A percentile compares a stretch with the other conserved stretches of the same genome.
These are phyloP conservation scores for Beta macrorhiza DNA, from an alignment of 179 eudicot species.

Conservation along the genomic window DNA sequence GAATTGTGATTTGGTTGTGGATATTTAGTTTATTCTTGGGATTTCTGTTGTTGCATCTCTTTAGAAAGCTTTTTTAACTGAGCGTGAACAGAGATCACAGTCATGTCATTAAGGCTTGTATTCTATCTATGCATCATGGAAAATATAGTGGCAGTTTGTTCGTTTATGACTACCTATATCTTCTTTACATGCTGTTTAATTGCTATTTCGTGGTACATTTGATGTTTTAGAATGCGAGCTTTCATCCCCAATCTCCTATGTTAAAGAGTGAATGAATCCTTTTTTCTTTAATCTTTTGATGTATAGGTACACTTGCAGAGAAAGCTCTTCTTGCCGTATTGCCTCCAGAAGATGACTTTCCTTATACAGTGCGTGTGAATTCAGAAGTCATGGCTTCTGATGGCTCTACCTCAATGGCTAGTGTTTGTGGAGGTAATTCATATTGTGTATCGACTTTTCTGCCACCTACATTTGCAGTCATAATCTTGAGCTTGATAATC, in stretches of 20 bases:
- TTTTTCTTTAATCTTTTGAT: conserved; percentile 13
- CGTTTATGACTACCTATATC: background rate
- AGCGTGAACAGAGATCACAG: background rate
- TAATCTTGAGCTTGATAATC: background rate
- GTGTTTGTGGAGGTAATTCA: conserved; percentile 91
- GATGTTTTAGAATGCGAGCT: background rate
- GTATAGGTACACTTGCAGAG: conserved; percentile 93
- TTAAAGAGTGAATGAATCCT: background rate
- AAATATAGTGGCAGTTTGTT: background rate
- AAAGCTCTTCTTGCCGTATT: conserved; percentile 92
- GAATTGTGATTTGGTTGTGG: background rate
- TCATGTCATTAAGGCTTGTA: too few species aligned
- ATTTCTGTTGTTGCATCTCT: background rate
- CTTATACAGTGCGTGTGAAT: conserved; percentile 80
- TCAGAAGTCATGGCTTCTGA: conserved; percentile 99
- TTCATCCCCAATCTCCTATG: background rate
- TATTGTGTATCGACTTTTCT: background rate
- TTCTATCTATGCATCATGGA: background rate
- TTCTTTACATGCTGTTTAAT: background rate
- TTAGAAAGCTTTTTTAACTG: background rate
- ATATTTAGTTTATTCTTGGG: background rate
- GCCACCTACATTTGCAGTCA: background rate
- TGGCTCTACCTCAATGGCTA: conserved; percentile 99
- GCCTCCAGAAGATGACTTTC: conserved; percentile 84
- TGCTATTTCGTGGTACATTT: background rate